phyloP scores from a whole-genome alignment of 805 yeast species.

The Yueomyces sp. region DNA sequence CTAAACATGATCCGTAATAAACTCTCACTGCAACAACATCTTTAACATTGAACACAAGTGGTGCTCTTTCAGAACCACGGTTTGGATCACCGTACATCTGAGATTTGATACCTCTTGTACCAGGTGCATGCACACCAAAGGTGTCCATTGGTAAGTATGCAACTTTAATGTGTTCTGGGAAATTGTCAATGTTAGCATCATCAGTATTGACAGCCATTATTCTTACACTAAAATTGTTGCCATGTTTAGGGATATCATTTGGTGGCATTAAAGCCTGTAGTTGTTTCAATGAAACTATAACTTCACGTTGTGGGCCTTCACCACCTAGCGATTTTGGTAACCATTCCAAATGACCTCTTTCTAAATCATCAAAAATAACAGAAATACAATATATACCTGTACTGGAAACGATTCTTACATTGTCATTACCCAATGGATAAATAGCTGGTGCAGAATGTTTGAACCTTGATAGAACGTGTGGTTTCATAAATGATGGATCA shows the following conservation, averaged over 20 bases:
- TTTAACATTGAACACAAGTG: constrained; percentile 15
- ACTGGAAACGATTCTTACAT: constrained; percentile 34
- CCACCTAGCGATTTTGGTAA: constrained; percentile 46
- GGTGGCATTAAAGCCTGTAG: constrained; percentile 26
- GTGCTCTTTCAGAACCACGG: constrained; percentile 13
- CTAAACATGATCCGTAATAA: constrained; percentile 65
- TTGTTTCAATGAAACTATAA: constrained; percentile 36
- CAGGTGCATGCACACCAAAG: constrained; percentile 12
- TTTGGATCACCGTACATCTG: constrained; percentile 14
- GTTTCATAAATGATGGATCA: constrained; percentile 30
- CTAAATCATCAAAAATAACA: constrained; percentile 39
- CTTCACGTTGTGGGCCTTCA: constrained; percentile 41
- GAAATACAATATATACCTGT: constrained; percentile 71
- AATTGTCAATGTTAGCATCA: constrained; percentile 38
- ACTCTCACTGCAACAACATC: constrained; percentile 43
- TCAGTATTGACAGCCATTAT: constrained; percentile 47
- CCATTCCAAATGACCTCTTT: constrained; percentile 45
- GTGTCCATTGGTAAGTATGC: constrained; percentile 14
- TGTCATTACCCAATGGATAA: constrained; percentile 33
- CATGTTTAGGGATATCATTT: constrained; percentile 17
- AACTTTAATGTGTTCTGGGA: constrained; percentile 20
- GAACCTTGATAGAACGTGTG: constrained; percentile 20
- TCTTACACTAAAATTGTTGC: constrained; percentile 29
- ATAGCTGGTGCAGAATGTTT: constrained; percentile 28
- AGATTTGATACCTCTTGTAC: constrained; percentile 18